phyloP scores from a whole-genome alignment of 306 rosid species.

The Argentina anserina region DNA sequence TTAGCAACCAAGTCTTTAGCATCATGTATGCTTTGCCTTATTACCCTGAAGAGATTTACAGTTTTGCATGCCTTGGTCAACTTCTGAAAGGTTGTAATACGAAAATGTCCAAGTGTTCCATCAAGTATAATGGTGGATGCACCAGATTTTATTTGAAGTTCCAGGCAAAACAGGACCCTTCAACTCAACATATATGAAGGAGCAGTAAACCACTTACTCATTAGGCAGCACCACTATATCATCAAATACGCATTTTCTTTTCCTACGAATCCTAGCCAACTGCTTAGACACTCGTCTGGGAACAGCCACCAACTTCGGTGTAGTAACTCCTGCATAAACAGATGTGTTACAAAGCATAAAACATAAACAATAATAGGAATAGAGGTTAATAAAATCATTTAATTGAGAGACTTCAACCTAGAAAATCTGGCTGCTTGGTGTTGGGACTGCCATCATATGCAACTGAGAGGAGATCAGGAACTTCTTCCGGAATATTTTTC shows the following conservation, averaged over 20 bases:
- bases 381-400: constrained; percentile 14
- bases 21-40: constrained; percentile 42
- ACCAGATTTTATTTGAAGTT: neutral
- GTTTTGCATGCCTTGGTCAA: neutral
- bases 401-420: constrained; percentile 33
- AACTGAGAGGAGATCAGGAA: constrained; percentile 17
- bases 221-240: constrained; percentile 39
- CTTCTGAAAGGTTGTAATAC: neutral
- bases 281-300: constrained; percentile 56
- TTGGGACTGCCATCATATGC: constrained; percentile 34
- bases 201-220: constrained; percentile 45
- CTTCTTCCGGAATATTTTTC: constrained; percentile 16
- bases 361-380: neutral
- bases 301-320: constrained; percentile 39
- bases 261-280: constrained; percentile 36
- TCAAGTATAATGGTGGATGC: neutral
- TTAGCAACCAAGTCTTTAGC: constrained; percentile 51
- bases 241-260: constrained; percentile 62
- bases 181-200: neutral
- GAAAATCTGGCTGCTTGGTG: constrained; percentile 34
- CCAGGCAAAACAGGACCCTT: neutral
- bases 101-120: neutral
- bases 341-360: neutral
- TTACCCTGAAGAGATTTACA: constrained; percentile 41
- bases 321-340: constrained; percentile 41